Base-by-base conservation (phyloP, 2,329 filamentous ascomycete species). In the Aspergillus ruber region DNA sequence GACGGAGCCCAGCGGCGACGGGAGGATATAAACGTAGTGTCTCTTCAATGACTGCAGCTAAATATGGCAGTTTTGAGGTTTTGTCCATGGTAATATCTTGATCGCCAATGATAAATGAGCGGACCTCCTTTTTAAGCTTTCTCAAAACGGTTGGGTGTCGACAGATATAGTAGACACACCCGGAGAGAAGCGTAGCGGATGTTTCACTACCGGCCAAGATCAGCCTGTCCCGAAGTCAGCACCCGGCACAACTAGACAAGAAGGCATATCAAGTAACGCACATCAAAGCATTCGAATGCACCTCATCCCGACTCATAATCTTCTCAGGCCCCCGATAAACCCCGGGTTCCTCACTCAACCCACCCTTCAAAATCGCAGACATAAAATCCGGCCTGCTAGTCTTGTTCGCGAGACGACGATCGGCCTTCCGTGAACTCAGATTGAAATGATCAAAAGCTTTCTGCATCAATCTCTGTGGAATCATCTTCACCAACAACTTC, bases 1-100 rank as follows among this genome's bases (percentile, higher is more conserved):
- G 62, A 56, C 1, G 69, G 66, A 39, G 12, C 2, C 17, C 15
- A 6, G 17, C 18, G 7, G 36, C 17, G 6, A 39, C 36, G 0
- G 71, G 64, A 0, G 74, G 72, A 2, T 68, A 66, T 44, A 75
- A 55, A 27, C 74, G 68, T 50, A 76, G 59, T 0, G 67, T 55
- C 51, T 77, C 73, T 43, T 76, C 67, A 13, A 77, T 63, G 44
- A 65, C 68, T 1, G 72, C 73, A 5, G 65, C 64, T 0, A 77
- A 57, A 46, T 74, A 75, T 1, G 60, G 56, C 10, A 74, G 58
- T 6, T 45, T 20, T 2, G 50, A 45, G 1, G 63, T 54, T 2
- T 51, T 53, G n/a, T 49, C 46, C 6, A 62, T 59, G 0, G 52
- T 54, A 49, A 76, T 75, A 1, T 61, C 50, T 6, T 50, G 20